phyloP scores from a whole-genome alignment of 2,329 filamentous ascomycete species.

The Orbilia oligospora region DNA sequence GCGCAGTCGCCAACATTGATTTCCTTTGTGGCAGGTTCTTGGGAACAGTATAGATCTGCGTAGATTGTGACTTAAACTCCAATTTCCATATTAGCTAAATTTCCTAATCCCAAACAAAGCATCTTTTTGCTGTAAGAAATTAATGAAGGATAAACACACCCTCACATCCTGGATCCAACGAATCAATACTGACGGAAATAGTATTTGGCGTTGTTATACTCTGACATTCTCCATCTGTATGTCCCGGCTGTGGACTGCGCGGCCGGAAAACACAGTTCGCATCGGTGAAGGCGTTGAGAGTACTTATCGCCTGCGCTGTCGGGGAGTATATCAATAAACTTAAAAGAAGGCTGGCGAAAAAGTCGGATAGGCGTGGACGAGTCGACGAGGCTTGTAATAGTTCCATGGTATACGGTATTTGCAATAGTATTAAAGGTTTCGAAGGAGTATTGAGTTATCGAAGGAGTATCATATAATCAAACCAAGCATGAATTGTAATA shows the following conservation, averaged over 20 bases:
- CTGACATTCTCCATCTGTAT: constrained; percentile 29
- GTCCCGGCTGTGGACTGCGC: constrained; percentile 25
- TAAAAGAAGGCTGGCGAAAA: not conserved
- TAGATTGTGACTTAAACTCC: constrained; percentile 43
- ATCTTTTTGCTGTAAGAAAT: not conserved
- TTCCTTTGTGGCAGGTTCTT: constrained; percentile 29
- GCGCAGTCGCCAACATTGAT: constrained; percentile 44
- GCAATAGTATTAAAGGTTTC: not conserved
- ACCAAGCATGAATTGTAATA: too few species aligned
- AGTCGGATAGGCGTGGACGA: not conserved
- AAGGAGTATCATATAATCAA: too few species aligned
- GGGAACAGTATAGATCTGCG: constrained; percentile 36
- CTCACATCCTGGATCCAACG: constrained; percentile 38
- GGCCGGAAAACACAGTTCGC: constrained; percentile 33
- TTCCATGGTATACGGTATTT: too few species aligned
- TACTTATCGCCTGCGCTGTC: not conserved
- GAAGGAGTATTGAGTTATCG: too few species aligned
- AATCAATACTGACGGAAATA: constrained; percentile 37
- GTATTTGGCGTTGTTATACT: constrained; percentile 40
- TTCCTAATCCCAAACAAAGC: too few species aligned
- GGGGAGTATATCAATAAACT: not conserved
- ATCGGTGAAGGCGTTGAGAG: constrained; percentile 45
- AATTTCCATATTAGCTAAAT: not conserved
- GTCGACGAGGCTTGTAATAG: not conserved
- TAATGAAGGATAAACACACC: constrained; percentile 6